Conservation (phyloP, 2,329 filamentous ascomycete species). For the Blumeriella jaapii region DNA sequence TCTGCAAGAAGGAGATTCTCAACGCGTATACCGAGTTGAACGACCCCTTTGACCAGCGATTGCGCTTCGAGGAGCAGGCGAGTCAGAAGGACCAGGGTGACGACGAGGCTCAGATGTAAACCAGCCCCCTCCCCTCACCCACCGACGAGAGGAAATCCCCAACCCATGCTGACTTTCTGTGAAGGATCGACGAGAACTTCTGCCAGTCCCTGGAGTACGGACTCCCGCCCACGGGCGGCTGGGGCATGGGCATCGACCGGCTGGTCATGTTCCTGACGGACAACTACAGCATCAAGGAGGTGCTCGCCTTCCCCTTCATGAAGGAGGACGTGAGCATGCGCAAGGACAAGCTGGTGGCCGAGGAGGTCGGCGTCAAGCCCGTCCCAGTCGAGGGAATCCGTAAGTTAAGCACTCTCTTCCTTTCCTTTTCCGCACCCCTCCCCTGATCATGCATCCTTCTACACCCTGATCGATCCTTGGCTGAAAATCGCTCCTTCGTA, state of each 20-base stretch:
- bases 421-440: no score
- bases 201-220: constrained; percentile 81
- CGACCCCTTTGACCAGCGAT: constrained; percentile 87
- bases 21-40: constrained; percentile 97
- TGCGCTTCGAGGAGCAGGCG: constrained; percentile 90
- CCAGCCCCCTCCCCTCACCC: neutral
- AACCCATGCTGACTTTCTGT: constrained; percentile 35
- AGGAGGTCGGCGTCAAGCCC: constrained; percentile 49
- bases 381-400: constrained; percentile 46
- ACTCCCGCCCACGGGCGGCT: constrained; percentile 87
- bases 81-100: constrained; percentile 93
- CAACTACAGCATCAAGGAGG: constrained; percentile 93
- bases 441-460: no score
- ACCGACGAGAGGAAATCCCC: no score
- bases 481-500: no score
- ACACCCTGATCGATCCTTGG: no score
- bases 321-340: constrained; percentile 59
- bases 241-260: constrained; percentile 92
- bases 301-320: constrained; percentile 95
- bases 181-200: constrained; percentile 83
- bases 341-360: constrained; percentile 43
- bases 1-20: constrained; percentile 92
- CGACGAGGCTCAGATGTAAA: constrained; percentile 70
- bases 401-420: no score
- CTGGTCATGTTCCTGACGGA: constrained; percentile 92